A percentile compares a stretch with the other conserved stretches of the same genome.
Conservation (phyloP, 352 stramenopile species). For the Phytophthora pluvialis region DNA sequence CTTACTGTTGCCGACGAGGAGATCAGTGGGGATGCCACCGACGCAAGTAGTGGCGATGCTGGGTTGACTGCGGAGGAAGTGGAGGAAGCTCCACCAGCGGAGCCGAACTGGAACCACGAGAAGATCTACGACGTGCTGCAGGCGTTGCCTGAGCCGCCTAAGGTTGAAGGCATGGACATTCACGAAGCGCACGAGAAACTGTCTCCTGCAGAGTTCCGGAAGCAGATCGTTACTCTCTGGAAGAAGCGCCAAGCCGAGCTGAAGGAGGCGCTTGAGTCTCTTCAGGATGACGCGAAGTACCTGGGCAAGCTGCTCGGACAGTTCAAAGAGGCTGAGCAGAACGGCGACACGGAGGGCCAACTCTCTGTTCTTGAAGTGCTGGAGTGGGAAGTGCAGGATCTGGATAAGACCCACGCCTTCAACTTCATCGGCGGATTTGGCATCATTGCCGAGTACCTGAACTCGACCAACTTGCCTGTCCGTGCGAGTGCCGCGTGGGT, state of each 20-base stretch:
- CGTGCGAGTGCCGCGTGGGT: slow-evolving; percentile 72
- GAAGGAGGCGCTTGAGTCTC: slow-evolving; percentile 77
- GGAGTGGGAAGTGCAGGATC: slow-evolving; percentile 89
- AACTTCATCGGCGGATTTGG: slow-evolving; percentile 86
- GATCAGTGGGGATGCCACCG: slow-evolving; percentile 8
- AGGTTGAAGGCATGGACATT: slow-evolving; percentile 81
- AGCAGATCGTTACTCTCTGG: slow-evolving; percentile 79
- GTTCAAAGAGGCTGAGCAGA: slow-evolving; percentile 64
- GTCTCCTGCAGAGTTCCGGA: slow-evolving; percentile 70
- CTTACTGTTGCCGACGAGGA: slow-evolving; percentile 28
- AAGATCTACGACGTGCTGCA: slow-evolving; percentile 87
- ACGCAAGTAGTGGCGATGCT: neutral
- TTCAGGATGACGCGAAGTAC: slow-evolving; percentile 86
- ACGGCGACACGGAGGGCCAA: slow-evolving; percentile 51
- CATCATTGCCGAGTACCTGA: slow-evolving; percentile 74
- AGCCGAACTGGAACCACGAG: slow-evolving; percentile 86
- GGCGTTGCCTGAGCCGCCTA: slow-evolving; percentile 74
- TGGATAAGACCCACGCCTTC: slow-evolving; percentile 89
- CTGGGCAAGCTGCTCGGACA: slow-evolving; percentile 76
- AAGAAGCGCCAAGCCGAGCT: slow-evolving; percentile 83
- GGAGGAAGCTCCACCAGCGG: slow-evolving; percentile 42
- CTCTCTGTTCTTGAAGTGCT: slow-evolving; percentile 69
- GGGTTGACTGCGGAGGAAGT: slow-evolving; percentile 9
- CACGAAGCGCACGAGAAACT: slow-evolving; percentile 76
- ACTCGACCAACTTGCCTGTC: slow-evolving; percentile 69